Conservation (phyloP, 2,329 filamentous ascomycete species). For the Phoma herbarum region DNA sequence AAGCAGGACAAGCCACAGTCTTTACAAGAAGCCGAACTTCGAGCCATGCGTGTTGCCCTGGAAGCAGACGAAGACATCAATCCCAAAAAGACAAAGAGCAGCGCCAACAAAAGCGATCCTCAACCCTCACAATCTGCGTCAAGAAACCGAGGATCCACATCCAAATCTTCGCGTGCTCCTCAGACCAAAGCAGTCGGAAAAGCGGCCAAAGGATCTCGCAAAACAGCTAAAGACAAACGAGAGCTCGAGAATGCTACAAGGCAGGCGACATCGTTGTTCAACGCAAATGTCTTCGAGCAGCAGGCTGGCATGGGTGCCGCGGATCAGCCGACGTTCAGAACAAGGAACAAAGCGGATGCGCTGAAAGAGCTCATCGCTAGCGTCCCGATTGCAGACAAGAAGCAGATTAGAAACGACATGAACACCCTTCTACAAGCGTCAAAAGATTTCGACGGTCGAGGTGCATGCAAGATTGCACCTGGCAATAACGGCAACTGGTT, state of each 20-base stretch:
- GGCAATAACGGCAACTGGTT: constrained; percentile 50
- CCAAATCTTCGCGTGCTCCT: constrained; percentile 9
- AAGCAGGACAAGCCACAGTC: constrained; percentile 22
- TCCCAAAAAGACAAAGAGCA: constrained; percentile 33
- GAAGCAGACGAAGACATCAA: constrained; percentile 32
- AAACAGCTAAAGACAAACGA: constrained; percentile 30
- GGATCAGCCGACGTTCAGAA: constrained; percentile 38
- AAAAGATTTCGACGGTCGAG: constrained; percentile 53
- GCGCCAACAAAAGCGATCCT: constrained; percentile 6
- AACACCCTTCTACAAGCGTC: constrained; percentile 50
- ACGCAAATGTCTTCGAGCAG: constrained; percentile 44
- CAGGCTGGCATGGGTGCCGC: constrained; percentile 35
- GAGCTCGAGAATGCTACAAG: constrained; percentile 27
- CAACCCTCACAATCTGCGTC: constrained; percentile 17
- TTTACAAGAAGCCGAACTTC: constrained; percentile 40
- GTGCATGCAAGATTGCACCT: constrained; percentile 39
- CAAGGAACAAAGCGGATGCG: constrained; percentile 43
- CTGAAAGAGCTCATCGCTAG: constrained; percentile 53
- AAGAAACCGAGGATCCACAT: constrained; percentile 11
- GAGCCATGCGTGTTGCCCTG: constrained; percentile 42
- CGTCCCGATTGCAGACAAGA: constrained; percentile 49
- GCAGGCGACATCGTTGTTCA: constrained; percentile 39
- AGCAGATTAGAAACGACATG: constrained; percentile 49
- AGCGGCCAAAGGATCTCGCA: constrained; percentile 18
- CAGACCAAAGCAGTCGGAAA: constrained; percentile 11